phyloP scores from a whole-genome alignment of 805 yeast genomes.

The Metschnikowia hibisci region DNA sequence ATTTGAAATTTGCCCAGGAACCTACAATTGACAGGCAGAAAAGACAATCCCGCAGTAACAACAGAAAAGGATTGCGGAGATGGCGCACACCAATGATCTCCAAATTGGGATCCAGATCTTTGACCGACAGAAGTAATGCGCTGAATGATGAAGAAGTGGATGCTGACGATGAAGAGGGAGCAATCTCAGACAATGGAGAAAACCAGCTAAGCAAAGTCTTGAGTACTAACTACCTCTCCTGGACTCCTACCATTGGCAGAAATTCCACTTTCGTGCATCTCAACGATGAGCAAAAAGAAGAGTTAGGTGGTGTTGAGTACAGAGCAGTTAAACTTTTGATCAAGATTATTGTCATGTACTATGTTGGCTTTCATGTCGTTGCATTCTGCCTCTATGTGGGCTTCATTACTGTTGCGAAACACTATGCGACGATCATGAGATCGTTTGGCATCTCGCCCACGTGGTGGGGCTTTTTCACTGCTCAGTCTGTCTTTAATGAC shows the following conservation, averaged over 20 bases:
- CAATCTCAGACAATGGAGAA: slow-evolving; percentile 15
- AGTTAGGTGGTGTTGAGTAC: slow-evolving; percentile 96
- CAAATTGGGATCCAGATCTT: slow-evolving; percentile 9
- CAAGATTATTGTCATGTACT: slow-evolving; percentile 60
- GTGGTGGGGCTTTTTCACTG: slow-evolving; percentile 93
- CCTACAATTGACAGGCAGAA: slow-evolving; percentile 16
- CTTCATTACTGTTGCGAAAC: slow-evolving; percentile 43
- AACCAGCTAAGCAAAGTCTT: slow-evolving; percentile 24
- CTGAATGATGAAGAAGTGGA: slow-evolving; percentile 12
- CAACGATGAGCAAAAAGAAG: slow-evolving; percentile 82
- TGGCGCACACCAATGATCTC: slow-evolving; percentile 18
- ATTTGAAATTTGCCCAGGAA: slow-evolving; percentile 14
- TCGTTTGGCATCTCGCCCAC: slow-evolving; percentile 64
- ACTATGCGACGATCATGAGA: slow-evolving; percentile 44
- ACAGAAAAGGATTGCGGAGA: slow-evolving; percentile 9
- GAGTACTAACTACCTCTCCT: slow-evolving; percentile 72
- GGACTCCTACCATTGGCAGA: slow-evolving; percentile 89
- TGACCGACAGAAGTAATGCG: slow-evolving; percentile 7
- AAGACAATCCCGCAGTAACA: slow-evolving; percentile 4
- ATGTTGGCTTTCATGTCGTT: slow-evolving; percentile 69
- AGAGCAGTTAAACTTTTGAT: slow-evolving; percentile 78
- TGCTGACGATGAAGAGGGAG: slow-evolving; percentile 17
- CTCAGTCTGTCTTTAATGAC: slow-evolving; percentile 78
- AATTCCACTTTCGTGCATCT: slow-evolving; percentile 87
- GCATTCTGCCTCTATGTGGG: slow-evolving; percentile 53